phyloP scores from a whole-genome alignment of 192 early-diverging fungal genomes.

The Backusella mclennaniae region DNA sequence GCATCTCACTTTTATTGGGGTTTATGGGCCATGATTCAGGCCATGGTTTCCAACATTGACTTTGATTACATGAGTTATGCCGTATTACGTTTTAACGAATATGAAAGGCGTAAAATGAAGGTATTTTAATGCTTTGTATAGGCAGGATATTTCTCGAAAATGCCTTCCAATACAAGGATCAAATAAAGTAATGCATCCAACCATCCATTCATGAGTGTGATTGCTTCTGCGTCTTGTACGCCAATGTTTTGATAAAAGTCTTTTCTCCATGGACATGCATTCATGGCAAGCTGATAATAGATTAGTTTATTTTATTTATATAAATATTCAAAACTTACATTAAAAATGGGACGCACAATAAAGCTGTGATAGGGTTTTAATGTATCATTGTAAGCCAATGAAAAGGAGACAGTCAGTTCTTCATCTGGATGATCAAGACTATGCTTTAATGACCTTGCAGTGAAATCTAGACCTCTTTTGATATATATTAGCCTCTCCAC shows the following conservation, averaged over 20 bases:
- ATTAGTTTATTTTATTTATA: neutral
- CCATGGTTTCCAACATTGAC: conserved; percentile 86
- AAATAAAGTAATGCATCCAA: conserved; percentile 67
- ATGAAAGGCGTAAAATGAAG: conserved; percentile 49
- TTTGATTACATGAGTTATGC: conserved; percentile 96
- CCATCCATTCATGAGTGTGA: conserved; percentile 64
- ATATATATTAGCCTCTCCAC: too few relatives aligned
- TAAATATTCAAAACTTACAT: conserved; percentile 31
- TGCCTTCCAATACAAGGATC: conserved; percentile 57
- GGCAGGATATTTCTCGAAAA: conserved; percentile 43
- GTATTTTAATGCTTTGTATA: conserved; percentile 15
- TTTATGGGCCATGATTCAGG: conserved; percentile 78
- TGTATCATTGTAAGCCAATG: conserved; percentile 61
- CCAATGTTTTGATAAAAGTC: conserved; percentile 87
- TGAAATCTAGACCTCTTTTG: conserved; percentile 71
- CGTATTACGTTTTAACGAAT: conserved; percentile 75
- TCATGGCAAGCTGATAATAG: conserved; percentile 69
- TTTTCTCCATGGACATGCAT: conserved; percentile 80
- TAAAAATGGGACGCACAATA: conserved; percentile 61
- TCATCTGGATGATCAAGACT: conserved; percentile 50
- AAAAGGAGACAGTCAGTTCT: conserved; percentile 67
- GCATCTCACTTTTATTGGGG: conserved; percentile 96
- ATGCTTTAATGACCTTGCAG: conserved; percentile 57
- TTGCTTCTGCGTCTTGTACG: conserved; percentile 52
- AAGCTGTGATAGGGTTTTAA: conserved; percentile 64